A percentile compares a stretch with the other conserved stretches of the same genome.
These are phyloP conservation scores for Aspergillus bombycis DNA, from an alignment of 2,329 filamentous ascomycete genomes.

Conservation along the genomic window DNA sequence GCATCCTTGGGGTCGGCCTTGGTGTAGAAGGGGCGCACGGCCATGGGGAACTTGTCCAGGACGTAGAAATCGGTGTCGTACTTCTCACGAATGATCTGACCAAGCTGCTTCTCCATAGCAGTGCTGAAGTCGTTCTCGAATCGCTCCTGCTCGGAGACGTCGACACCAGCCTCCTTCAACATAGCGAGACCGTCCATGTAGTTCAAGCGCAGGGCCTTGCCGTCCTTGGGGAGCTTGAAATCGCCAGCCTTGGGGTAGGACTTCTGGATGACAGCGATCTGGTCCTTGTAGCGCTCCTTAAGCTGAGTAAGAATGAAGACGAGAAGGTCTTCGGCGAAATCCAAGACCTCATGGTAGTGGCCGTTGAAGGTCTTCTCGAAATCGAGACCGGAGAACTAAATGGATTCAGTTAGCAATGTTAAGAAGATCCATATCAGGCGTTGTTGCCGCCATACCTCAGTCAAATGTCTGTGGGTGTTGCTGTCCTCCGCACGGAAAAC, in stretches of 20 bases:
- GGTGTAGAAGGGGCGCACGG: constrained; percentile 88
- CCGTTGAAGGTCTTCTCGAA: constrained; percentile 55
- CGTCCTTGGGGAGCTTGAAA: constrained; percentile 53
- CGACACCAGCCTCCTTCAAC: constrained; percentile 54
- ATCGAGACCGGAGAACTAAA: constrained; percentile 55
- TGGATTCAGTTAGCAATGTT: constrained; percentile 21
- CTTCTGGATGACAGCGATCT: constrained; percentile 52
- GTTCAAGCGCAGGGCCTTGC: constrained; percentile 52
- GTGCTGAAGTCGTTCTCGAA: constrained; percentile 53
- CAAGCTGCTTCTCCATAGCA: constrained; percentile 68
- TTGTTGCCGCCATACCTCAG: constrained; percentile 51
- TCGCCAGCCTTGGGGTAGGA: constrained; percentile 55
- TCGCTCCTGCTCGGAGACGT: constrained; percentile 52
- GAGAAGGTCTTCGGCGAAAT: constrained; percentile 53
- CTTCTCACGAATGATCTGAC: constrained; percentile 81
- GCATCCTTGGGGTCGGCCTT: constrained; percentile 73
- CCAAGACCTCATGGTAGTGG: constrained; percentile 56
- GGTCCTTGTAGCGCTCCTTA: constrained; percentile 47
- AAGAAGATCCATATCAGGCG: background rate
- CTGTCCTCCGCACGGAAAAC: constrained; percentile 71
- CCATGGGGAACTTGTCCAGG: constrained; percentile 92
- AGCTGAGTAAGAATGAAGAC: constrained; percentile 53
- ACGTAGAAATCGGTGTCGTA: constrained; percentile 96
- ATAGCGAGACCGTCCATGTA: constrained; percentile 54
- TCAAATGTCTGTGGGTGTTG: constrained; percentile 68